Conservation (phyloP, 208 protist species). For the Trypanosoma avium region DNA sequence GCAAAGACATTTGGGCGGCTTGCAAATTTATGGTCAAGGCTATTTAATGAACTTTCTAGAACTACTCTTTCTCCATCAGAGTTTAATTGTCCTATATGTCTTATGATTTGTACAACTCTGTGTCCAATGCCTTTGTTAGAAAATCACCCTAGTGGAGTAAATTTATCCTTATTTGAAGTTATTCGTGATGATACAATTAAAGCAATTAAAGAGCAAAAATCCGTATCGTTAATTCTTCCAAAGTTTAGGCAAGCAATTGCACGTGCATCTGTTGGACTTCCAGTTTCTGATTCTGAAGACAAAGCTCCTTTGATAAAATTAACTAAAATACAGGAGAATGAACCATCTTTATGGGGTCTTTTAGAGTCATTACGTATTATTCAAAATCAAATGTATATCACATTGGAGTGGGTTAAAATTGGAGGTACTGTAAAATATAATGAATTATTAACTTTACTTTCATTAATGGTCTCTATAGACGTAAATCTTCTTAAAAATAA, state of each 20-base stretch:
- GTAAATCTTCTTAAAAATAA: constrained; percentile 30
- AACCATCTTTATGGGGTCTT: constrained; percentile 41
- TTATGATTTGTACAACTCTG: constrained; percentile 62
- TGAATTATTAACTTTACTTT: constrained; percentile 51
- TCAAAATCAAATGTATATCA: constrained; percentile 36
- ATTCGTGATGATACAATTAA: constrained; percentile 13
- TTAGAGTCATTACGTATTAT: constrained; percentile 61
- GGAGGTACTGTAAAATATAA: constrained; percentile 46
- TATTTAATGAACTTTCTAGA: not conserved
- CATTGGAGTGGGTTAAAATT: constrained; percentile 58
- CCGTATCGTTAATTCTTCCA: constrained; percentile 1
- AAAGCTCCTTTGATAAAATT: constrained; percentile 13
- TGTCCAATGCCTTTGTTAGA: constrained; percentile 50
- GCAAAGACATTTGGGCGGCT: constrained; percentile 51
- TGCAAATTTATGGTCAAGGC: constrained; percentile 33
- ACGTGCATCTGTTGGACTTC: constrained; percentile 46
- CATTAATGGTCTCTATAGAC: constrained; percentile 48
- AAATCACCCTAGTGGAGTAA: too few relatives aligned
- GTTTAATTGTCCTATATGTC: constrained; percentile 70
- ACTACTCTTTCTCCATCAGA: constrained; percentile 37
- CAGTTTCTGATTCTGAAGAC: constrained; percentile 19
- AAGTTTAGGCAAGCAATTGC: constrained; percentile 41
- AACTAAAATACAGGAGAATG: constrained; percentile 41
- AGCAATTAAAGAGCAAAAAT: not conserved
- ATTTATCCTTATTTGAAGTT: constrained; percentile 20